Base-by-base conservation (phyloP, 2,329 filamentous ascomycete species). In the Thermoascus crustaceus region DNA sequence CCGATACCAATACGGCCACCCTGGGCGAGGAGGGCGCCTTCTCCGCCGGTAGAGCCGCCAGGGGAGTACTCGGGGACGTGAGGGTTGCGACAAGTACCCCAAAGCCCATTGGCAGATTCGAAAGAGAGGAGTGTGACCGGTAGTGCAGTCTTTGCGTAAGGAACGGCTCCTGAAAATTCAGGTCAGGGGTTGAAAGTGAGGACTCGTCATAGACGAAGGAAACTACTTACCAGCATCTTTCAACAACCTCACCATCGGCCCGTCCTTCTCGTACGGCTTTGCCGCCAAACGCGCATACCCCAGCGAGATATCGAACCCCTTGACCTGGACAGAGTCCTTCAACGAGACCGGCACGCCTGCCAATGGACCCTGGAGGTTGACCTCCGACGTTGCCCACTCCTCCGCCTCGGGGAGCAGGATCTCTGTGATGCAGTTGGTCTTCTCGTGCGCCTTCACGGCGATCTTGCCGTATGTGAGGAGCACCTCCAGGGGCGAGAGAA, bases 141-240 rank as follows among this genome's bases (percentile, higher is more conserved):
- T 2, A 93, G 58, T 43, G 91, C 91, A 1, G 88, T 95, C 69
- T 95, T 96, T 44, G 88, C 85, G 55, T 94, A 94, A 0, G 88
- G 88, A 2, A 95, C 73, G 0, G 88, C 87, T 14, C 88, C 75
- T 69, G 20, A 21, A 22, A n/a, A 21, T 34, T 38, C 24, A 41
- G 32, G 16, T 6, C 7, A 34, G 19, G 11, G 9, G 4, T 16
- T 17, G 8, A 20, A 19, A 16, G 22, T 50, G 20, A 49, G 35
- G 24, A 9, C 10, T 13, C 24, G 4, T 11, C 11, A 5, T 6
- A 7, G n/a, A 22, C 5, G 4, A 29, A 7, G 3, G 1, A 25
- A 16, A 27, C 21, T 5, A 42, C 47, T 35, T 52, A 68, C 67
- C 84, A 2, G 86, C 85, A 54, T 91, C 83, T 54, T 94, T 94